These are phyloP conservation scores for Cinchona pubescens DNA, from an alignment of 257 asterid genomes.

Conservation along the genomic window DNA sequence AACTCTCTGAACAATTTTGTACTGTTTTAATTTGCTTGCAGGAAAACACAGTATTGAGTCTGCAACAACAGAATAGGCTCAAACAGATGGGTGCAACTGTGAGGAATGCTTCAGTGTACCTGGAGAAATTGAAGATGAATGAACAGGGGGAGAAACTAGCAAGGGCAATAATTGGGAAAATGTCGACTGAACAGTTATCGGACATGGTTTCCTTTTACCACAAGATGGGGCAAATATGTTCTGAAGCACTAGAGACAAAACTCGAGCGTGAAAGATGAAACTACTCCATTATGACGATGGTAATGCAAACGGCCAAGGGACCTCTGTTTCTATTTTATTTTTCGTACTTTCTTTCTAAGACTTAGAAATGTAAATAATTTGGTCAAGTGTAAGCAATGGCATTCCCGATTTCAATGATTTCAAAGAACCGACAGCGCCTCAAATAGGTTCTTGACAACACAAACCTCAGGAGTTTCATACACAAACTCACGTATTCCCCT, in stretches of 20 bases:
- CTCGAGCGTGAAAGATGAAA: constrained; percentile 24
- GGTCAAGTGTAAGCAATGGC: no score
- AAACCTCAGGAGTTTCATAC: not conserved
- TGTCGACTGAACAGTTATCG: constrained; percentile 67
- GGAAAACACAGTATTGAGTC: constrained; percentile 62
- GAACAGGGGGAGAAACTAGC: constrained; percentile 54
- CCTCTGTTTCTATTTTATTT: not conserved
- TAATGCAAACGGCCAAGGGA: no score
- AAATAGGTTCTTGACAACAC: not conserved
- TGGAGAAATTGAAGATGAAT: constrained; percentile 47
- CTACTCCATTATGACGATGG: not conserved
- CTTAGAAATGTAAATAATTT: not conserved
- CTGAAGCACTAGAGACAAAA: constrained; percentile 63
- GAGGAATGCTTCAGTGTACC: constrained; percentile 50
- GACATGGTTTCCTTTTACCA: constrained; percentile 55
- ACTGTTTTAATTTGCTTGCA: constrained; percentile 15
- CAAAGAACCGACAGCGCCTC: not conserved
- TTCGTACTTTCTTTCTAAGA: not conserved
- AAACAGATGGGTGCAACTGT: constrained; percentile 88
- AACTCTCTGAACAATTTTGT: no score
- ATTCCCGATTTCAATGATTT: no score
- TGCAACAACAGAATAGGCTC: constrained; percentile 59
- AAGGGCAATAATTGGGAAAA: constrained; percentile 44
- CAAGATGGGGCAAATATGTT: constrained; percentile 67
- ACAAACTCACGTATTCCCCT: not conserved